Evolutionary conservation across 805 yeast genomes (phyloP).

Genomic region (Pichia deserticola): DNA sequence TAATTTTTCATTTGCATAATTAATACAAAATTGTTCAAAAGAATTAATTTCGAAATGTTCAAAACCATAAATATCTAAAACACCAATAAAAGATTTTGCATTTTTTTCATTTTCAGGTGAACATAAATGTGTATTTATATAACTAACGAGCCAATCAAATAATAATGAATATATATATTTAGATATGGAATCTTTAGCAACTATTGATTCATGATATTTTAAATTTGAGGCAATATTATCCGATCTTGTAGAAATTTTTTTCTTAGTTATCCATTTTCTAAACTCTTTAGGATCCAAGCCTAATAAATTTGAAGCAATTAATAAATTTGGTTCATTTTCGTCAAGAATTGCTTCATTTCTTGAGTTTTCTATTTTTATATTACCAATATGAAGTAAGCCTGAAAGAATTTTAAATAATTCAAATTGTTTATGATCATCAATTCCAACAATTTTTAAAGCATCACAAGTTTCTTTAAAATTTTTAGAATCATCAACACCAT

Average conservation of each 20-base stretch:
- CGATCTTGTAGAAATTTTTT: slow-evolving; percentile 82
- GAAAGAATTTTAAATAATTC: slow-evolving; percentile 74
- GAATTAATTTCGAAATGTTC: slow-evolving; percentile 93
- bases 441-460: slow-evolving; percentile 75
- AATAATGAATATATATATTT: slow-evolving; percentile 86
- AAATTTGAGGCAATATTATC: slow-evolving; percentile 84
- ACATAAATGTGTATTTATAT: slow-evolving; percentile 75
- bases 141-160: slow-evolving; percentile 90
- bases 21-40: slow-evolving; percentile 95
- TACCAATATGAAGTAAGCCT: slow-evolving; percentile 87
- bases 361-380: slow-evolving; percentile 76
- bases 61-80: slow-evolving; percentile 93
- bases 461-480: slow-evolving; percentile 72
- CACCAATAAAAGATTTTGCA: slow-evolving; percentile 80
- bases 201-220: slow-evolving; percentile 74
- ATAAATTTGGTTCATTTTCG: slow-evolving; percentile 76
- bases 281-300: slow-evolving; percentile 68
- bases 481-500: slow-evolving; percentile 70
- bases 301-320: slow-evolving; percentile 72
- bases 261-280: slow-evolving; percentile 87
- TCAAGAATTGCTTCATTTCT: slow-evolving; percentile 74
- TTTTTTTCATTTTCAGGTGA: slow-evolving; percentile 55
- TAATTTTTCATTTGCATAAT: slow-evolving; percentile 92
- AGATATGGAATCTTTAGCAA: slow-evolving; percentile 92
- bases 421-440: slow-evolving; percentile 48